Percentiles rank a stretch among this genome's conserved stretches.
These are phyloP conservation scores for Rhododendron kiyosumense DNA, from an alignment of 148 eudicot species.

Conservation along the genomic window DNA sequence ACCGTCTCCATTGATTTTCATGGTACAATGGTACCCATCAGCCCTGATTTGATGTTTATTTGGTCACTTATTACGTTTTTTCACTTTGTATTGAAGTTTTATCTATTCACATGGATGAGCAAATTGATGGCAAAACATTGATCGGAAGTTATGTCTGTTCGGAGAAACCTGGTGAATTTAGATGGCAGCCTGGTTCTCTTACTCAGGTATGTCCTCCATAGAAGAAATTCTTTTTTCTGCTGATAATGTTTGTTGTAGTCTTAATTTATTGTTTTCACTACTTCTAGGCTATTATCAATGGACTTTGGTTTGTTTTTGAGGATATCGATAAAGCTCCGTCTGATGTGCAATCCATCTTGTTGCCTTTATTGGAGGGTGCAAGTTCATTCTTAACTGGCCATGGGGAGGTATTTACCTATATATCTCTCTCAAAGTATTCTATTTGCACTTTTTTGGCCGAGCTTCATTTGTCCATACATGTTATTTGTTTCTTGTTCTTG, in stretches of 20 bases:
- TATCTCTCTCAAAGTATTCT: not conserved
- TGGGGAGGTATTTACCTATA: constrained; percentile 63
- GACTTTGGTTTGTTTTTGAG: constrained; percentile 93
- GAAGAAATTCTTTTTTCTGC: not conserved
- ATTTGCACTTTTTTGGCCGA: not conserved
- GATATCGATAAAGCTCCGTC: constrained; percentile 91
- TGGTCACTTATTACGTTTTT: not conserved
- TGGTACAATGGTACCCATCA: not conserved
- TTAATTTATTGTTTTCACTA: constrained; percentile 1
- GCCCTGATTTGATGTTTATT: not conserved
- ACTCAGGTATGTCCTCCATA: constrained; percentile 56
- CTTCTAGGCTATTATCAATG: constrained; percentile 73
- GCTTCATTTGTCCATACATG: not conserved
- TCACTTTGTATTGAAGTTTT: constrained; percentile 37
- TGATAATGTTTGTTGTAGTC: not conserved
- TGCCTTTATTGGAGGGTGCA: constrained; percentile 87
- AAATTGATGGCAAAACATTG: constrained; percentile 89
- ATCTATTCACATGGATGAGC: constrained; percentile 93
- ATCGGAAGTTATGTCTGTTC: constrained; percentile 90
- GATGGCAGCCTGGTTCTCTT: constrained; percentile 99
- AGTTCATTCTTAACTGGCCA: constrained; percentile 68
- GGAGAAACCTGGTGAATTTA: constrained; percentile 93
- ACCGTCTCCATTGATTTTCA: not conserved
- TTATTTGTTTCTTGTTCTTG: not conserved
- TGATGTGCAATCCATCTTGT: constrained; percentile 75